Conservation (phyloP, 495 filamentous ascomycete species). For the Opeltia flavorubescens region DNA sequence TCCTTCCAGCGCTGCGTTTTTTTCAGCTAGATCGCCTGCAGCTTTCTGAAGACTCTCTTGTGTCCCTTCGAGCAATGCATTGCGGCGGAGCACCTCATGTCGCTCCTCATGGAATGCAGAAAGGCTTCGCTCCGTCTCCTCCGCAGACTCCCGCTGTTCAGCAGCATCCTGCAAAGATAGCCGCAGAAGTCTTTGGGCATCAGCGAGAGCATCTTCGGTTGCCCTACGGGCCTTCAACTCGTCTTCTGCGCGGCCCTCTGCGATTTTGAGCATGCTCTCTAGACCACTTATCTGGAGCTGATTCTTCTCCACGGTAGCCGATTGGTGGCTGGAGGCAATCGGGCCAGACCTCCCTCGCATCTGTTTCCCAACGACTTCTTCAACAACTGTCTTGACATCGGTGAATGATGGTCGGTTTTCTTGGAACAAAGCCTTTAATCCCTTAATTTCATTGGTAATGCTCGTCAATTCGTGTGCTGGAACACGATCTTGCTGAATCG, state of each 20-base stretch:
- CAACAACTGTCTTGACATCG: slow-evolving; percentile 31
- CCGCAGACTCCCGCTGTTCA: slow-evolving; percentile 53
- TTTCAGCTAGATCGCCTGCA: slow-evolving; percentile 44
- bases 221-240: slow-evolving; percentile 52
- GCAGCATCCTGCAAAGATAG: slow-evolving; percentile 59
- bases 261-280: slow-evolving; percentile 37
- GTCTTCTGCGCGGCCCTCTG: slow-evolving; percentile 36
- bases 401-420: slow-evolving; percentile 5
- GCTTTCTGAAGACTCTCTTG: slow-evolving; percentile 51
- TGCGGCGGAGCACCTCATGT: slow-evolving; percentile 40
- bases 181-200: slow-evolving; percentile 54
- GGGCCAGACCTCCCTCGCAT: slow-evolving; percentile 15
- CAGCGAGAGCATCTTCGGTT: slow-evolving; percentile 57
- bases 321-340: slow-evolving; percentile 15
- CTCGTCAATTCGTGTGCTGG: slow-evolving; percentile 30
- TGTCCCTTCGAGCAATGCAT: slow-evolving; percentile 46
- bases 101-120: slow-evolving; percentile 39
- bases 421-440: slow-evolving; percentile 35
- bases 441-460: slow-evolving; percentile 43
- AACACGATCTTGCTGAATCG: slow-evolving; percentile 35
- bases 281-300: slow-evolving; percentile 40
- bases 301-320: slow-evolving; percentile 30
- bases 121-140: slow-evolving; percentile 46
- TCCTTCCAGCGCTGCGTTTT: slow-evolving; percentile 41
- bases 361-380: slow-evolving; percentile 31